phyloP scores from a whole-genome alignment of 352 stramenopile species.

The Phytophthora lateralis region DNA sequence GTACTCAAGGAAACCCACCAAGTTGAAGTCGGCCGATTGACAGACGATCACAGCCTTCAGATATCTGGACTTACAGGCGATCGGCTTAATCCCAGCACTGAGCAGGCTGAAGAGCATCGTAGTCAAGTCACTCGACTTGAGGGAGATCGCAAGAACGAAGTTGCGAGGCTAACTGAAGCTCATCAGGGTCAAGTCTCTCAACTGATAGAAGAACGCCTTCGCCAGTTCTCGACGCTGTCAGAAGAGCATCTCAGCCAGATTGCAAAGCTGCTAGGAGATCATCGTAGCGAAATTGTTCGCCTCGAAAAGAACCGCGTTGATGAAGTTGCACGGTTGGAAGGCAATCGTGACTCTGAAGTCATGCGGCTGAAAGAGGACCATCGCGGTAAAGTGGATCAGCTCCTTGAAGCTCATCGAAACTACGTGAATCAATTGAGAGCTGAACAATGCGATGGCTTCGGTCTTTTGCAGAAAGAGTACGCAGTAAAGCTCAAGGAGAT shows the following conservation, averaged over 20 bases:
- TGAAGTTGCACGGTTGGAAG: constrained; percentile 3
- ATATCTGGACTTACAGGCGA: constrained; percentile 1
- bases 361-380: constrained; percentile 6
- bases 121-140: constrained; percentile 6
- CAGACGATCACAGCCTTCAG: background rate
- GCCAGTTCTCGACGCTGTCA: constrained; percentile 1
- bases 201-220: background rate
- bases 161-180: constrained; percentile 1
- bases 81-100: background rate
- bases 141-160: background rate
- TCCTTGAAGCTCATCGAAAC: constrained; percentile 13
- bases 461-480: constrained; percentile 10
- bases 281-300: background rate
- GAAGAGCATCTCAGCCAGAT: constrained; percentile 2
- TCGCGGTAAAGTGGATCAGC: constrained; percentile 9
- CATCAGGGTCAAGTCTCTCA: constrained; percentile 2
- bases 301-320: background rate
- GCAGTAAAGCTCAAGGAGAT: constrained; percentile 11
- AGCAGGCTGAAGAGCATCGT: constrained; percentile 3
- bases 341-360: too few relatives aligned
- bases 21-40: background rate
- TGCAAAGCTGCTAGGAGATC: background rate
- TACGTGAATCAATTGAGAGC: constrained; percentile 7
- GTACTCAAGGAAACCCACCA: background rate
- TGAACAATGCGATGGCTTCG: constrained; percentile 19